Base-by-base conservation (phyloP, 1,284 basidiomycete genomes). In the Stereum hirsutum region DNA sequence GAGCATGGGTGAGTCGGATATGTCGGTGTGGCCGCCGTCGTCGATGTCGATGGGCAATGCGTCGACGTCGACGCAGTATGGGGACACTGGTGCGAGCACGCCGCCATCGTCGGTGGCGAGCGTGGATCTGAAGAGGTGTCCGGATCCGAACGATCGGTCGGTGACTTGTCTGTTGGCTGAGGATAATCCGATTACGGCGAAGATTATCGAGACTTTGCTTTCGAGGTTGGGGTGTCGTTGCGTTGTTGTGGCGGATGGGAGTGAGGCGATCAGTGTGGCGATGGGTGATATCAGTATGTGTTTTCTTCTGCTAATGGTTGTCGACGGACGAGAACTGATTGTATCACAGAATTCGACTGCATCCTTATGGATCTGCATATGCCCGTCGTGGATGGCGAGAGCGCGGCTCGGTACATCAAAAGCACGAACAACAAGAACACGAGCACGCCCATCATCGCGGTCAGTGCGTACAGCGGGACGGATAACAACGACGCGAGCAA, bases 181-280 rank as follows among this genome's bases (percentile, higher is more conserved):
- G 60, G 93, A 98, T 58, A 99, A 99, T 57, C 95, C 95, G 1
- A 96, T 94, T 54, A 93, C 90, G 0, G 89, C 87, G 43, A 95
- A 93, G 70, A 94, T 97, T 38, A 82, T 98, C 46, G 94, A 98
- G 64, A 96, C 90, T 0, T 65, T 98, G 38, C 74, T 99, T 40
- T 84, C 87, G 46, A 82, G 93, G 34, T 75, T 98, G 50, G 95
- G 95, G 1, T 97, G 93, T 62, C 82, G 92, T 15, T 93, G 90
- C 61, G 84, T 96, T 2, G 85, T 94, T 5, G 95, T 97, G 17
- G 80, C 89, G 41, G 93, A 99, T 64, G 96, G 95, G 11, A 92
- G 93, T 5, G 93, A 96, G 59, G 95, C 95, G 19, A 86, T 98
- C 52, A 92, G 93, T 51, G 85, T 95, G 46, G 94, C 94, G 8